Base-by-base conservation (phyloP, 345 rosid genomes). In the Populus tremula region DNA sequence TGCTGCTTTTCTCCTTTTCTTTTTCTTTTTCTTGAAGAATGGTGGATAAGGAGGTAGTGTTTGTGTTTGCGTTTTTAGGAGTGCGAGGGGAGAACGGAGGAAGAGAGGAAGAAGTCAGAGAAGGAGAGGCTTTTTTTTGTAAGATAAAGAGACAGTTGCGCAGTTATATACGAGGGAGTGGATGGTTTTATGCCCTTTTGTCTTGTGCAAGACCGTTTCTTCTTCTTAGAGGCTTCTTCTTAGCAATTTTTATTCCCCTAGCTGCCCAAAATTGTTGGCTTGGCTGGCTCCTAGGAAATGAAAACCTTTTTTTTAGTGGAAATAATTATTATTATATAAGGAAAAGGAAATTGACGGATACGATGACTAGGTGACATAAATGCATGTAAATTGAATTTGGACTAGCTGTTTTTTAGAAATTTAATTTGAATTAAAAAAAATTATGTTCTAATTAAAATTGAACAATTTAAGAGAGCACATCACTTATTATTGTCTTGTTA, bases 131-230 rank as follows among this genome's bases (percentile, higher is more conserved):
- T 39, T 49, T 39, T n/a, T 35, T 50, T 27, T 65, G 36, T 23
- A 59, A 17, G 54, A 33, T 8, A 36, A 33, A 61, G 67, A 39
- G 59, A 21, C 49, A 27, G 76, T 38, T 63, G 11, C 25, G 63
- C 14, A 27, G 72, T 77, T 77, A 43, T 72, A 77, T 77, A 77
- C 21, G 45, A 59, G 67, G 75, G 75, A 72, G 39, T 23, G 80
- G 49, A 36, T 43, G 25, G 50, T 73, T 43, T 20, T 18, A 41
- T 17, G 71, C 73, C 74, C 66, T 72, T 47, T 4, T 59, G 45
- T 68, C 69, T 39, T 17, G 49, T 70, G 75, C 78, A 2, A 35
- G 82, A 80, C 82, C 61, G 13, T 31, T 80, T 75, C 82, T 50
- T 70, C 74, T 65, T 62, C 49, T 41, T 0, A 5, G 49, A 63